These are phyloP conservation scores for Chaetomium globosum DNA, from an alignment of 2,329 filamentous ascomycete species.

Conservation along the genomic window DNA sequence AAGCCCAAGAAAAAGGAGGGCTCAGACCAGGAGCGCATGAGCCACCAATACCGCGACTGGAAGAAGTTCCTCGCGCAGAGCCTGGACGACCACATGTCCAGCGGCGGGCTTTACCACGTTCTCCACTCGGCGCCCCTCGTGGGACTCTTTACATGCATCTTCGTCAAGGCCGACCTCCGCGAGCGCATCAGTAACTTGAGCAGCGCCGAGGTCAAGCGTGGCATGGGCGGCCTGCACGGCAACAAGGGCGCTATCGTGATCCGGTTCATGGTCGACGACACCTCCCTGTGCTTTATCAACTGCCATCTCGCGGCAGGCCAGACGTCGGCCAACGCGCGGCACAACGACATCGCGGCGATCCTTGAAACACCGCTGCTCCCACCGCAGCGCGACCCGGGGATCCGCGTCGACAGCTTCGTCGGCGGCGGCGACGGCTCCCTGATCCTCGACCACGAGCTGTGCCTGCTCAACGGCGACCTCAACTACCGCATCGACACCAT, in stretches of 20 bases:
- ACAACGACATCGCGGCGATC: slow-evolving; percentile 89
- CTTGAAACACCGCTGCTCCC: slow-evolving; percentile 79
- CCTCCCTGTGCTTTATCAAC: slow-evolving; percentile 93
- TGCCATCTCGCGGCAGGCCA: slow-evolving; percentile 96
- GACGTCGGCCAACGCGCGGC: slow-evolving; percentile 83
- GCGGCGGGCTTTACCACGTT: slow-evolving; percentile 76
- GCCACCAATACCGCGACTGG: slow-evolving; percentile 96
- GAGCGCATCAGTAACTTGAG: slow-evolving; percentile 75
- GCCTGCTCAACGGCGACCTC: slow-evolving; percentile 90
- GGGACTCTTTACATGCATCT: slow-evolving; percentile 93
- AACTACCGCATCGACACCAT: slow-evolving; percentile 99
- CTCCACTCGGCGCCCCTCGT: slow-evolving; percentile 89
- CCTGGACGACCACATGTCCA: slow-evolving; percentile 77
- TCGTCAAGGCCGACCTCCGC: slow-evolving; percentile 80
- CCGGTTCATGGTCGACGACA: slow-evolving; percentile 92
- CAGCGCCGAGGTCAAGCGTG: slow-evolving; percentile 86
- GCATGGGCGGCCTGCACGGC: slow-evolving; percentile 91
- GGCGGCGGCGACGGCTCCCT: slow-evolving; percentile 93
- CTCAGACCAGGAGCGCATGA: slow-evolving; percentile 86
- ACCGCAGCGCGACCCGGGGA: slow-evolving; percentile 65
- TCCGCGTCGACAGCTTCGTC: slow-evolving; percentile 76
- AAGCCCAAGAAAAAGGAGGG: slow-evolving; percentile 86
- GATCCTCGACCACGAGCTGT: slow-evolving; percentile 97
- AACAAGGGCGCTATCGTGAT: slow-evolving; percentile 95
- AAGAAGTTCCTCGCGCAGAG: slow-evolving; percentile 82